Conservation (phyloP, 345 rosid species). For the Cardiospermum halicacabum region DNA sequence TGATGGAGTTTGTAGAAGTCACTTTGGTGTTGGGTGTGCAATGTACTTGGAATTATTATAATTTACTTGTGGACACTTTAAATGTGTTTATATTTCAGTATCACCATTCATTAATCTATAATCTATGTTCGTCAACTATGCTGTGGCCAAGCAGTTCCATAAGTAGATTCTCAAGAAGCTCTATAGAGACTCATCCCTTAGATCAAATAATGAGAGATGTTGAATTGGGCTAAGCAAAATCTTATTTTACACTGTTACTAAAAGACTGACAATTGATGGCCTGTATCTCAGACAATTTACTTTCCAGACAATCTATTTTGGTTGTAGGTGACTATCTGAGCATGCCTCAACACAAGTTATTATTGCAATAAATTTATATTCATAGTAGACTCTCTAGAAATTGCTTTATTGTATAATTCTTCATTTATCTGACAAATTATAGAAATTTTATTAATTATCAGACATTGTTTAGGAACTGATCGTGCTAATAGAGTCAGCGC, state of each 20-base stretch:
- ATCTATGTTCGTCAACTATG: background rate
- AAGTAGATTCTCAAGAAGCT: slow-evolving; percentile 1
- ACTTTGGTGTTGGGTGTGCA: background rate
- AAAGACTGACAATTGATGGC: background rate
- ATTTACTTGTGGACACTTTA: background rate
- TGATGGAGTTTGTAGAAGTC: background rate
- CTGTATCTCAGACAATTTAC: slow-evolving; percentile 1
- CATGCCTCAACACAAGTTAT: background rate
- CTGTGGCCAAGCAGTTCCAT: background rate
- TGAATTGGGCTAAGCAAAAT: slow-evolving; percentile 1
- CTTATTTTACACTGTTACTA: background rate
- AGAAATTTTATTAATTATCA: background rate
- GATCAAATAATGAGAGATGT: background rate
- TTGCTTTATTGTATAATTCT: background rate
- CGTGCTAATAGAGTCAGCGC: slow-evolving; percentile 65
- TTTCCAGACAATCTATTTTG: slow-evolving; percentile 2
- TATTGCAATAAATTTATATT: background rate
- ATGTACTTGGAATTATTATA: background rate
- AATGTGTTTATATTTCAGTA: background rate
- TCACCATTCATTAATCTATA: too few relatives aligned
- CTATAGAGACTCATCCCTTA: background rate
- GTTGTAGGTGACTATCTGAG: slow-evolving; percentile 1
- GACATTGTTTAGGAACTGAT: slow-evolving; percentile 54
- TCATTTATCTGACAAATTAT: slow-evolving; percentile 1
- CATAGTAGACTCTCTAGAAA: background rate